phyloP scores from a whole-genome alignment of 2,329 filamentous ascomycete genomes.

The Rasamsonia emersonii region DNA sequence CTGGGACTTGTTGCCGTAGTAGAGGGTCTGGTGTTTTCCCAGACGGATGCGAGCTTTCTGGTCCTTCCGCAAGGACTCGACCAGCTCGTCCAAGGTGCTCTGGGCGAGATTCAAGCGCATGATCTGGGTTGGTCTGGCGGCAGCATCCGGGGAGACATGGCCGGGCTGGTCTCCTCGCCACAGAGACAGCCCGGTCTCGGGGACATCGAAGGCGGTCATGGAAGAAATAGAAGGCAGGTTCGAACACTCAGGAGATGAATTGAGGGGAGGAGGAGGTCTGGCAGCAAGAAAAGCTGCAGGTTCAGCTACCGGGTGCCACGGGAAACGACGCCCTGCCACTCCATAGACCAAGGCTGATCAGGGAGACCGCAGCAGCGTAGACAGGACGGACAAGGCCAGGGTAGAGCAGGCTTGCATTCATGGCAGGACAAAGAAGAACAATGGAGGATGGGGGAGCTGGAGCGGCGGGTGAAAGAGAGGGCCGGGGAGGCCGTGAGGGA shows the following conservation, averaged over 20 bases:
- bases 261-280: conserved; percentile 2
- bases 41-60: conserved; percentile 38
- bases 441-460: no score
- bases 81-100: conserved; percentile 37
- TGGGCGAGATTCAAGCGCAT: conserved; percentile 40
- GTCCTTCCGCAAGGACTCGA: conserved; percentile 34
- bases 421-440: no score
- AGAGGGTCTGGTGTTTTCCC: conserved; percentile 46
- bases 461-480: no score
- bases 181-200: conserved; percentile 33
- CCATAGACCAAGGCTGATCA: no score
- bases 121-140: conserved; percentile 32
- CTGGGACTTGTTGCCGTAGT: conserved; percentile 49
- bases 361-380: no score
- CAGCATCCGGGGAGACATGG: conserved; percentile 16
- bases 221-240: conserved; percentile 6
- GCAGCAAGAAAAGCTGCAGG: no score
- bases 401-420: no score
- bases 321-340: no score
- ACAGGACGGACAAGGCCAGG: no score
- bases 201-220: conserved; percentile 30
- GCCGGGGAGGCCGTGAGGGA: no score
- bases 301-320: no score
- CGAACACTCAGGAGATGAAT: conserved; percentile 7
- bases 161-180: conserved; percentile 20